Conservation (phyloP, 768 basidiomycete species). For the button mushroom (Agaricus bisporus) region DNA sequence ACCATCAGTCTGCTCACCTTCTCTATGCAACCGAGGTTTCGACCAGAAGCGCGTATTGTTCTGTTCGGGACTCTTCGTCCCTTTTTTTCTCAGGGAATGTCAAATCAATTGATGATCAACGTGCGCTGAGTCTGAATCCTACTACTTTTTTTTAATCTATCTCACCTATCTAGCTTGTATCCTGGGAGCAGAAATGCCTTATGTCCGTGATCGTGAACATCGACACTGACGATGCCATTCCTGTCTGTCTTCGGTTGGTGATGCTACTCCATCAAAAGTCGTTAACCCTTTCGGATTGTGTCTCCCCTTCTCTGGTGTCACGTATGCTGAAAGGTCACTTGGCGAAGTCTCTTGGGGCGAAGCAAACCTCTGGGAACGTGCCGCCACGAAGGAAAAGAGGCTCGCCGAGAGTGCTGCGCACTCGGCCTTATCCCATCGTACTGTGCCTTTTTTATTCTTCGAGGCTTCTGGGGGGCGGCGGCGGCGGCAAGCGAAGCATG, state of each 20-base stretch:
- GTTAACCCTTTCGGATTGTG: neutral
- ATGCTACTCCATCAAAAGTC: neutral
- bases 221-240: neutral
- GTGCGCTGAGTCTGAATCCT: neutral
- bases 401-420: too few species aligned
- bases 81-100: neutral
- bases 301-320: neutral
- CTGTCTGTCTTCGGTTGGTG: constrained; percentile 3
- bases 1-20: constrained; percentile 4
- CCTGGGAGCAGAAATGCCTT: constrained; percentile 2
- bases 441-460: neutral
- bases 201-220: constrained; percentile 4
- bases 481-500: constrained; percentile 2
- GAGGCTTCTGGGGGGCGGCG: constrained; percentile 4
- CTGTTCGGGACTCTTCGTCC: neutral
- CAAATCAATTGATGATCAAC: neutral
- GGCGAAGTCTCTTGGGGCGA: too few species aligned
- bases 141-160: neutral
- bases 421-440: too few species aligned
- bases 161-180: neutral
- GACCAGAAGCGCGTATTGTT: neutral
- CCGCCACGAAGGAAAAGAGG: too few species aligned
- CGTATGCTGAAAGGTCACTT: neutral
- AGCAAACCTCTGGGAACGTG: too few species aligned
- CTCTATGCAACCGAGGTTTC: neutral